Percentiles rank a stretch among this genome's conserved stretches.
phyloP scores from a whole-genome alignment of 2,329 filamentous ascomycete genomes.

The Claviceps humidiphila region DNA sequence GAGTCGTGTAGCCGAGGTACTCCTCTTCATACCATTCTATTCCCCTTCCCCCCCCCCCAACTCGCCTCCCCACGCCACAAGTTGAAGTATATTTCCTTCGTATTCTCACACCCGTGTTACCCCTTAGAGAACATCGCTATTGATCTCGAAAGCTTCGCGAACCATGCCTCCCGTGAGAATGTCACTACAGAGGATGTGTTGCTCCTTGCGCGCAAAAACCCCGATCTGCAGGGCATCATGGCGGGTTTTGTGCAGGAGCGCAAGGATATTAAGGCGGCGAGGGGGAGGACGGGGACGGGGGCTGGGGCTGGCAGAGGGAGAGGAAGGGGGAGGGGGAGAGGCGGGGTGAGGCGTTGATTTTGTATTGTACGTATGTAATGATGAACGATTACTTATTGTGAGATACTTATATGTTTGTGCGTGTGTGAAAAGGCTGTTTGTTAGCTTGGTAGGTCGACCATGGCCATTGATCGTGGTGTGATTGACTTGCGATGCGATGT shows the following conservation, averaged over 20 bases:
- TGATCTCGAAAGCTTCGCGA: constrained; percentile 44
- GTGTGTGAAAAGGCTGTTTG: too few species aligned
- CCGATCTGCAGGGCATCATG: constrained; percentile 67
- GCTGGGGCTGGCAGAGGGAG: not conserved
- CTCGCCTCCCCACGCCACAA: too few species aligned
- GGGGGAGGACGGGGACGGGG: constrained; percentile 20
- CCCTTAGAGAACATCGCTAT: constrained; percentile 39
- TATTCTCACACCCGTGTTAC: not conserved
- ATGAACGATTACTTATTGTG: too few species aligned
- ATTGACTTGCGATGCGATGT: too few species aligned
- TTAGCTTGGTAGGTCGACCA: too few species aligned
- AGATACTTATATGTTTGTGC: too few species aligned
- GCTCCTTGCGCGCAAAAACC: constrained; percentile 74
- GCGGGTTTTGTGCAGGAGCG: constrained; percentile 51
- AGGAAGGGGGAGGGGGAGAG: not conserved
- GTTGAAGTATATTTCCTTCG: too few species aligned
- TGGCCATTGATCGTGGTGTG: too few species aligned
- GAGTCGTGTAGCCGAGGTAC: too few species aligned
- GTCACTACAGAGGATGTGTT: constrained; percentile 80
- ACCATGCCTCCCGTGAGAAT: constrained; percentile 68
- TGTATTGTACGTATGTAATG: too few species aligned
- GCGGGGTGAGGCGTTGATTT: not conserved
- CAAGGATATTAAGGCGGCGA: constrained; percentile 21
- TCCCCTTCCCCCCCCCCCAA: too few species aligned
- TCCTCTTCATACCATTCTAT: too few species aligned